Evolutionary conservation across 1,284 basidiomycete species (phyloP).

Genomic region (Trichosporon coremiiforme): DNA sequence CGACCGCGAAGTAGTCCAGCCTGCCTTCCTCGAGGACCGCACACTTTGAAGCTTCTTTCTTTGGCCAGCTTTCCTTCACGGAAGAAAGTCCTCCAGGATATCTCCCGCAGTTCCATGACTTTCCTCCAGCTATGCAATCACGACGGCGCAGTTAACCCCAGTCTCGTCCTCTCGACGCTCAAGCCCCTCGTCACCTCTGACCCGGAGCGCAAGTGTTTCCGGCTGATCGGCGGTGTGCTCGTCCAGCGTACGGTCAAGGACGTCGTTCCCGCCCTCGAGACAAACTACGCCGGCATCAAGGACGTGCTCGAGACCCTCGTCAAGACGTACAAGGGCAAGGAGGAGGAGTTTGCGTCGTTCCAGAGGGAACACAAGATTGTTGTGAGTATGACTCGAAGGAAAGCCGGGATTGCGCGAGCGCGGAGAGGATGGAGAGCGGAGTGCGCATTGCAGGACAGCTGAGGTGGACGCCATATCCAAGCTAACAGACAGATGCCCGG

Average conservation of each 20-base stretch:
- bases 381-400: too few relatives aligned
- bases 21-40: too few relatives aligned
- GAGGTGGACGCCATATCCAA: too few relatives aligned
- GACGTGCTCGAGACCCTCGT: slow-evolving; percentile 73
- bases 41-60: too few relatives aligned
- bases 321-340: slow-evolving; percentile 83
- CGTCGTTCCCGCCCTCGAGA: slow-evolving; percentile 84
- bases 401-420: too few relatives aligned
- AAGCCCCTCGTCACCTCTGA: slow-evolving; percentile 69
- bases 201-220: slow-evolving; percentile 91
- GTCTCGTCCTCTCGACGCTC: slow-evolving; percentile 85
- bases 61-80: too few relatives aligned
- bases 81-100: too few relatives aligned
- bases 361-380: slow-evolving; percentile 80
- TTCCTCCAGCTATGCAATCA: too few relatives aligned
- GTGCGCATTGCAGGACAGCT: too few relatives aligned
- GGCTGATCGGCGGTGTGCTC: slow-evolving; percentile 91
- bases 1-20: too few relatives aligned
- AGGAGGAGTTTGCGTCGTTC: slow-evolving; percentile 79
- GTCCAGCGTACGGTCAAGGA: slow-evolving; percentile 96
- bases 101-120: too few relatives aligned
- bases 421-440: too few relatives aligned
- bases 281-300: slow-evolving; percentile 82
- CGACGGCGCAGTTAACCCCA: slow-evolving; percentile 54
- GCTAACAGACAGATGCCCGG: slow-evolving; percentile 27